phyloP scores from a whole-genome alignment of 179 eudicot species.

The Silene vulgaris region DNA sequence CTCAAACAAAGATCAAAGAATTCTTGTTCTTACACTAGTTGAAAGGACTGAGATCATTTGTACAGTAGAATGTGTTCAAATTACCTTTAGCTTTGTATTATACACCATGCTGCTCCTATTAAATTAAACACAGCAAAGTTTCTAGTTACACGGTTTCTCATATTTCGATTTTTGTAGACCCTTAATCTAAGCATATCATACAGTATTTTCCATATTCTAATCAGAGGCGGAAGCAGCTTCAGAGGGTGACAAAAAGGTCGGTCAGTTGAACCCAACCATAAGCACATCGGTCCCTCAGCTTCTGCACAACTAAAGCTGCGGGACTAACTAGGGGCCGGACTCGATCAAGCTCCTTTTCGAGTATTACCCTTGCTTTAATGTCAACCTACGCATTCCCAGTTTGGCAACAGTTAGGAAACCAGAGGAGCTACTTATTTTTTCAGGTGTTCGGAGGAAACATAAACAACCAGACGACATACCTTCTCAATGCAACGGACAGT shows the following conservation, averaged over 20 bases:
- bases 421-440: no score
- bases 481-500: slow-evolving; percentile 67
- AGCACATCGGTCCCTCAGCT: slow-evolving; percentile 69
- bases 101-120: no score
- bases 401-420: neutral
- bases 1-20: no score
- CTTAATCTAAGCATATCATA: no score
- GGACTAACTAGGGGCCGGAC: slow-evolving; percentile 53
- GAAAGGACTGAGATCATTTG: no score
- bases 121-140: no score
- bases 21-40: no score
- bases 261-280: slow-evolving; percentile 89
- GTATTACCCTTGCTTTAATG: slow-evolving; percentile 37
- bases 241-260: slow-evolving; percentile 37
- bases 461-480: slow-evolving; percentile 32
- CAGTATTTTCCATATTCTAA: no score
- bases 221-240: neutral
- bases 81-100: no score
- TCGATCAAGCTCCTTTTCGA: slow-evolving; percentile 64
- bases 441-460: neutral
- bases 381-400: slow-evolving; percentile 48
- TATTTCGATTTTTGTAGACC: no score
- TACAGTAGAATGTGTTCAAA: no score
- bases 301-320: slow-evolving; percentile 53
- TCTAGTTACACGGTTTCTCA: no score